Base-by-base conservation (phyloP, 306 rosid genomes). In the Rubus parviflorus region DNA sequence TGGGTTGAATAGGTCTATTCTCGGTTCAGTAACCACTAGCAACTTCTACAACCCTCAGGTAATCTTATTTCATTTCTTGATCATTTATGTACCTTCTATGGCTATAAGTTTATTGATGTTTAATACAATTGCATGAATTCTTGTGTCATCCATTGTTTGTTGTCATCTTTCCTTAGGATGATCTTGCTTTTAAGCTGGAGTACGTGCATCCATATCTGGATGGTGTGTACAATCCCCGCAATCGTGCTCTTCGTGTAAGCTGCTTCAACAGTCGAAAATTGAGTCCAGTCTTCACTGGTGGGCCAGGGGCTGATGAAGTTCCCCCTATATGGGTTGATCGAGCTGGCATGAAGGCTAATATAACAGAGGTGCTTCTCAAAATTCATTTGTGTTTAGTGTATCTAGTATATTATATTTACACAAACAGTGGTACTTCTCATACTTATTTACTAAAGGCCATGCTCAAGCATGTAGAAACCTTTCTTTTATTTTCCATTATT, bases 251-350 rank as follows among this genome's bases (percentile, higher is more conserved):
- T 53, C 90, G 90, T 56, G 91, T 95, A 48, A 92, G 87, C 87
- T 92, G 97, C 87, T 95, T 95, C 90, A 95, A 95, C 80, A 91
- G 96, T 86, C 87, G 96, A 81, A 95, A 95, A 81, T 61, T 87
- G 86, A 95, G 99, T 89, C 99, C 99, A 2, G 97, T 91, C 72
- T 95, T 95, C 84, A 95, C 93, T 40, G 97, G 96, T 45, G 99
- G 99, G 6, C 99, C 99, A 13, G 97, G 99, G 76, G 84, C 88
- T 70, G 97, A 95, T 81, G 99, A 95, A 85, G 97, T 95, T 23
- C 97, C 99, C 20, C 97, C 97, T 7, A 86, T 95, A 76, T 90
- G 96, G 99, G 96, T 95, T 53, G 99, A 95, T 81, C 97, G 97
- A 58, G 90, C 91, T 61, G 99, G 99, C 1, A 70, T 85, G 51